A percentile compares a stretch with the other conserved stretches of the same genome.
Conservation (phyloP, 2,329 filamentous ascomycete species). For the Xylaria hypoxylon region DNA sequence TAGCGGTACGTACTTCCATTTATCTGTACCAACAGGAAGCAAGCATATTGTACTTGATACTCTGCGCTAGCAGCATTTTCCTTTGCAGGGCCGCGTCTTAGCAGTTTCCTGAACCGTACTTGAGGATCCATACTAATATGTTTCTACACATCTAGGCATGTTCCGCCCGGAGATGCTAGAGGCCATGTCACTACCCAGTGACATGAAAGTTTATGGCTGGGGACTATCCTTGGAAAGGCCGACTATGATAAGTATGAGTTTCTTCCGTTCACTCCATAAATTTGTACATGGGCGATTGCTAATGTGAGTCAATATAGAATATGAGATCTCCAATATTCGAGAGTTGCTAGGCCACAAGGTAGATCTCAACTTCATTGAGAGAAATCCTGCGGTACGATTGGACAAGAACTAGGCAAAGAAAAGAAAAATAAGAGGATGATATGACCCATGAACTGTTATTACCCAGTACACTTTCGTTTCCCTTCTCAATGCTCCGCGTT, state of each 20-base stretch:
- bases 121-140: too few species aligned
- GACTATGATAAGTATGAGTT: conserved; percentile 79
- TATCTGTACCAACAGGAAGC: neutral
- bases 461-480: neutral
- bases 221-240: conserved; percentile 91
- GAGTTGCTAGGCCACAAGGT: conserved; percentile 37
- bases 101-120: too few species aligned
- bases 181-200: conserved; percentile 88
- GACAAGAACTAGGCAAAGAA: conserved; percentile 21
- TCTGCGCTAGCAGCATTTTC: too few species aligned
- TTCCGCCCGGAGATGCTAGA: conserved; percentile 99
- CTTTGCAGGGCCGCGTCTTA: too few species aligned
- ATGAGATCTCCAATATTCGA: conserved; percentile 31
- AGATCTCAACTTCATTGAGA: conserved; percentile 39
- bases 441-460: neutral
- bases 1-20: conserved; percentile 62
- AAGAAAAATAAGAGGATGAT: neutral
- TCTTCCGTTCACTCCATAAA: neutral
- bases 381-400: conserved; percentile 28
- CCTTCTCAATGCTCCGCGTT: neutral
- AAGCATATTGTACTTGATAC: neutral
- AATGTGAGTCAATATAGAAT: conserved; percentile 20
- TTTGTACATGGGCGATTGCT: conserved; percentile 2
- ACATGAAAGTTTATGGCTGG: conserved; percentile 94
- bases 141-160: conserved; percentile 68